Percentiles rank a stretch among this genome's conserved stretches.
Conservation (phyloP, 331 rosid species). For the Rhamnella rubrinervis region DNA sequence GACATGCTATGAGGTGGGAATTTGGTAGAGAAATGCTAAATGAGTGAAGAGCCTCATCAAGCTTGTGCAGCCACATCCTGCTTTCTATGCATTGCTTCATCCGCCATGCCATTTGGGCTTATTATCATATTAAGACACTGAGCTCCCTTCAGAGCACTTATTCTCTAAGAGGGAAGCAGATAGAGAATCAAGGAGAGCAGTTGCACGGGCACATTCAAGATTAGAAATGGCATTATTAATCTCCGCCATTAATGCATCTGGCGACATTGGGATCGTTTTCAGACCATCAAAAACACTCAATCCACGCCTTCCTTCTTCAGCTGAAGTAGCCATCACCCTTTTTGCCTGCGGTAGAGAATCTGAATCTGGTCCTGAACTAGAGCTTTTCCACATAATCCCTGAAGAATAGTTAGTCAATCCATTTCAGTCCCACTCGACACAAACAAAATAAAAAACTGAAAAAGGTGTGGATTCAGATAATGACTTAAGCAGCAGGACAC, state of each 20-base stretch:
- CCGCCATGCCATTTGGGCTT: conserved; percentile 48
- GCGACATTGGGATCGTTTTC: conserved; percentile 60
- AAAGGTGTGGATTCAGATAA: no score
- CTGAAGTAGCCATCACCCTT: conserved; percentile 31
- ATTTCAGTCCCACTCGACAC: neutral
- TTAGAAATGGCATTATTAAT: conserved; percentile 73
- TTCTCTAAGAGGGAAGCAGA: conserved; percentile 16
- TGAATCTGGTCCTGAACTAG: neutral
- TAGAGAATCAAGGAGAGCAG: conserved; percentile 42
- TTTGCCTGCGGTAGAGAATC: neutral
- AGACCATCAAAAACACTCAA: conserved; percentile 79
- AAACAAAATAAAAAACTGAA: no score
- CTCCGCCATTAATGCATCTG: conserved; percentile 80
- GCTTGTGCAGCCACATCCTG: conserved; percentile 53
- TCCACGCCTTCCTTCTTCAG: conserved; percentile 26
- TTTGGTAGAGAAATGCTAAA: conserved; percentile 56
- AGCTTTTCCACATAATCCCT: conserved; percentile 4
- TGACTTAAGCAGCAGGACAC: no score
- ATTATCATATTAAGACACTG: conserved; percentile 32
- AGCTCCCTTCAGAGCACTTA: conserved; percentile 16
- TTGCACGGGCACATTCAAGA: conserved; percentile 66
- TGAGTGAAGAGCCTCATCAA: conserved; percentile 66
- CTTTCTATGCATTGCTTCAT: conserved; percentile 4
- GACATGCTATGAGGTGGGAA: conserved; percentile 69
- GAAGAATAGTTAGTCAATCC: neutral